These are phyloP conservation scores for Peniophora sp. DNA, from an alignment of 1,284 basidiomycete genomes.

Conservation along the genomic window DNA sequence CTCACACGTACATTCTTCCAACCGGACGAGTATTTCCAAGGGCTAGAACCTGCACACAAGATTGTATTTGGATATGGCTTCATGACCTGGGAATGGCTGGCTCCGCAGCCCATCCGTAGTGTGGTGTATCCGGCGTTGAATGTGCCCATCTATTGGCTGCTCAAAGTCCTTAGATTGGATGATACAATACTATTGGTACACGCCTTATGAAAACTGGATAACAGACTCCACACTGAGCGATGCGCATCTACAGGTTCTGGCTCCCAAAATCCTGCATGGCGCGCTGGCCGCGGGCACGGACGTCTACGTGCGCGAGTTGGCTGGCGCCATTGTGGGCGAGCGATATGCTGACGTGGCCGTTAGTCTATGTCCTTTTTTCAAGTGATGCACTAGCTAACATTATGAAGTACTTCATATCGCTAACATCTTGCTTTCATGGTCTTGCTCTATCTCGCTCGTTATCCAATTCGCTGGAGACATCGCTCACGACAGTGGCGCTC, in stretches of 20 bases:
- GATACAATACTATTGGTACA: slow-evolving; percentile 45
- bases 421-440: slow-evolving; percentile 83
- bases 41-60: slow-evolving; percentile 87
- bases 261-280: slow-evolving; percentile 79
- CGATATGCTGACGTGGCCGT: slow-evolving; percentile 60
- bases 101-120: slow-evolving; percentile 60
- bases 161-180: slow-evolving; percentile 53
- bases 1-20: slow-evolving; percentile 87
- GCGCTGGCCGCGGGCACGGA: slow-evolving; percentile 78
- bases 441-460: slow-evolving; percentile 83
- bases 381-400: slow-evolving; percentile 1
- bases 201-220: slow-evolving; percentile 11
- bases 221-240: not conserved
- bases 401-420: slow-evolving; percentile 68
- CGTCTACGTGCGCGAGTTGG: slow-evolving; percentile 61
- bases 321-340: slow-evolving; percentile 51
- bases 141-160: slow-evolving; percentile 66
- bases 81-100: slow-evolving; percentile 95
- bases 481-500: slow-evolving; percentile 76
- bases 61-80: slow-evolving; percentile 89
- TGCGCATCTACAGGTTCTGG: slow-evolving; percentile 37
- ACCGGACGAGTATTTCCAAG: slow-evolving; percentile 96
- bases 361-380: slow-evolving; percentile 21
- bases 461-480: slow-evolving; percentile 91
- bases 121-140: slow-evolving; percentile 73